phyloP scores from a whole-genome alignment of 2,329 filamentous ascomycete species.

The Phoma sp. region DNA sequence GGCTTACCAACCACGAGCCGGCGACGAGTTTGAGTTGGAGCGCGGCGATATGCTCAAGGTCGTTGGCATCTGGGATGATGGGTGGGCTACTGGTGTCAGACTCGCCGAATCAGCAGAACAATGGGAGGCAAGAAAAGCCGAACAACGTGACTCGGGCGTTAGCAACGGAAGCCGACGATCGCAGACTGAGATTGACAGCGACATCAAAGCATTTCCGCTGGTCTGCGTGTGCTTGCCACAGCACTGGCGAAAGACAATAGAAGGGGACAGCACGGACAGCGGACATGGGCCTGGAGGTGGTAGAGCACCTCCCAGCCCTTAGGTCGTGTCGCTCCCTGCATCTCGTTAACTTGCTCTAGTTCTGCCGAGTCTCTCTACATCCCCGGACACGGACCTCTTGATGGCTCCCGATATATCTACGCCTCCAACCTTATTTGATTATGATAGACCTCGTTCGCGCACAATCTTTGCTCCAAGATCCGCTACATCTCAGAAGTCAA shows the following conservation, averaged over 20 bases:
- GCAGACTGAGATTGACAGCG: conserved; percentile 60
- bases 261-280: conserved; percentile 68
- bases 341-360: conserved; percentile 39
- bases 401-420: conserved; percentile 2
- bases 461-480: not conserved
- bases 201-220: conserved; percentile 97
- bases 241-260: conserved; percentile 96
- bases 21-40: conserved; percentile 91
- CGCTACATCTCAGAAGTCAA: not conserved
- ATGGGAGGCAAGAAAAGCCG: conserved; percentile 77
- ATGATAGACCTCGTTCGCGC: conserved; percentile 6
- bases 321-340: conserved; percentile 18
- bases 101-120: conserved; percentile 84
- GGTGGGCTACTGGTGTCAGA: conserved; percentile 93
- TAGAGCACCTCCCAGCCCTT: conserved; percentile 40
- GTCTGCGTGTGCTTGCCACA: conserved; percentile 95
- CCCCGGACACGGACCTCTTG: conserved; percentile 18
- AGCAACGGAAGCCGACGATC: conserved; percentile 71
- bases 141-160: conserved; percentile 90
- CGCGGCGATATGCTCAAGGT: conserved; percentile 98
- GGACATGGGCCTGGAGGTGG: conserved; percentile 45
- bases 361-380: conserved; percentile 27
- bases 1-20: conserved; percentile 94
- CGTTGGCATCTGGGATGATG: conserved; percentile 98
- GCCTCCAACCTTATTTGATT: not conserved